Evolutionary conservation across 805 yeast genomes (phyloP).

Genomic region (Candida maesae): DNA sequence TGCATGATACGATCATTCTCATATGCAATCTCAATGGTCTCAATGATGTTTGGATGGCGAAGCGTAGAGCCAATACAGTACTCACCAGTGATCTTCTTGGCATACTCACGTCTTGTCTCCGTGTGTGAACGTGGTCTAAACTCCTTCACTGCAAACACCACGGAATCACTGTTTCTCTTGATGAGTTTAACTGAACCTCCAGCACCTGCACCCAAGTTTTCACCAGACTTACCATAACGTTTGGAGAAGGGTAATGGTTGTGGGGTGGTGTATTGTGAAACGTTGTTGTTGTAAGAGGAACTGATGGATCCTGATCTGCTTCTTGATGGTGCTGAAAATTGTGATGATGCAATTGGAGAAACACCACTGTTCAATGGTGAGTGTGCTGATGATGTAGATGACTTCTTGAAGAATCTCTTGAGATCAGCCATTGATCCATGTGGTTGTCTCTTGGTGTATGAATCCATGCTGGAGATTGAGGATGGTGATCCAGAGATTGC

Average conservation of each 20-base stretch:
- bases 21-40: constrained; percentile 86
- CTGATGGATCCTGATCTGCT: constrained; percentile 28
- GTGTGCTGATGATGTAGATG: constrained; percentile 27
- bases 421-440: constrained; percentile 80
- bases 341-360: constrained; percentile 11
- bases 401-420: constrained; percentile 64
- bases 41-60: constrained; percentile 85
- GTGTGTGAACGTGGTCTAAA: constrained; percentile 71
- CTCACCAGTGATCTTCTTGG: constrained; percentile 89
- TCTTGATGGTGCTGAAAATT: constrained; percentile 8
- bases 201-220: constrained; percentile 90
- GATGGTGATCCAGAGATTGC: constrained; percentile 26
- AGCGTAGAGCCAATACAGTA: constrained; percentile 91
- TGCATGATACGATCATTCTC: constrained; percentile 84
- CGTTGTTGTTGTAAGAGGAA: constrained; percentile 35
- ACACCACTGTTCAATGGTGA: constrained; percentile 18
- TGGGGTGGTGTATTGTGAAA: constrained; percentile 35
- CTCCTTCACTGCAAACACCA: constrained; percentile 88
- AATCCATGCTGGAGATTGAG: constrained; percentile 24
- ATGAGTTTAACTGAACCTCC: constrained; percentile 87
- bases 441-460: constrained; percentile 43
- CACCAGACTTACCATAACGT: constrained; percentile 78
- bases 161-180: constrained; percentile 58
- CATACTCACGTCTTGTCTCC: constrained; percentile 81
- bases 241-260: constrained; percentile 57